Conservation (phyloP, 345 rosid species). For the Eucalyptus globulus region DNA sequence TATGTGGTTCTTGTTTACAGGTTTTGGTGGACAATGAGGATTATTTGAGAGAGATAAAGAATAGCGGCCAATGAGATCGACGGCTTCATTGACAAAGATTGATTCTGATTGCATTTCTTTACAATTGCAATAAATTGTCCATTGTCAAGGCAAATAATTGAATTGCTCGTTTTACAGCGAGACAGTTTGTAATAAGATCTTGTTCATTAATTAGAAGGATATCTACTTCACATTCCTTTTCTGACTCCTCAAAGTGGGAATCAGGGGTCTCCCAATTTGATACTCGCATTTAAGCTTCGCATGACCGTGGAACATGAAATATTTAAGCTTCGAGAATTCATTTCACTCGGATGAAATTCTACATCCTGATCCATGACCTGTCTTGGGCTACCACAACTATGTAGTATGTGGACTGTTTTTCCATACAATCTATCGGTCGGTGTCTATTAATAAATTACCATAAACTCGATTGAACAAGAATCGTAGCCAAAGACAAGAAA, state of each 20-base stretch:
- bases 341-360: background rate
- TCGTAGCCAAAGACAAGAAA: background rate
- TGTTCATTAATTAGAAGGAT: background rate
- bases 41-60: constrained; percentile 14
- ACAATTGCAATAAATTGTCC: background rate
- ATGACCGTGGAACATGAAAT: background rate
- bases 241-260: background rate
- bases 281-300: background rate
- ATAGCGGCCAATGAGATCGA: background rate
- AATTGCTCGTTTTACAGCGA: background rate
- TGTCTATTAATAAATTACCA: background rate
- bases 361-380: background rate
- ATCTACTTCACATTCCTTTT: background rate
- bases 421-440: background rate
- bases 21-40: constrained; percentile 34
- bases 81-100: background rate
- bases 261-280: background rate
- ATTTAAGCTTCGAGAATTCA: background rate
- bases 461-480: background rate
- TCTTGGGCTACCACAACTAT: background rate
- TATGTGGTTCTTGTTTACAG: background rate
- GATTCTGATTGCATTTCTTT: background rate
- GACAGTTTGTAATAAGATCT: background rate
- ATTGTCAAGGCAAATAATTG: background rate
- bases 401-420: background rate